Evolutionary conservation across 1,284 basidiomycete species (phyloP), one percentile per base, ranked within the genome.

Genomic region (Ustilago shanxiensis): DNA sequence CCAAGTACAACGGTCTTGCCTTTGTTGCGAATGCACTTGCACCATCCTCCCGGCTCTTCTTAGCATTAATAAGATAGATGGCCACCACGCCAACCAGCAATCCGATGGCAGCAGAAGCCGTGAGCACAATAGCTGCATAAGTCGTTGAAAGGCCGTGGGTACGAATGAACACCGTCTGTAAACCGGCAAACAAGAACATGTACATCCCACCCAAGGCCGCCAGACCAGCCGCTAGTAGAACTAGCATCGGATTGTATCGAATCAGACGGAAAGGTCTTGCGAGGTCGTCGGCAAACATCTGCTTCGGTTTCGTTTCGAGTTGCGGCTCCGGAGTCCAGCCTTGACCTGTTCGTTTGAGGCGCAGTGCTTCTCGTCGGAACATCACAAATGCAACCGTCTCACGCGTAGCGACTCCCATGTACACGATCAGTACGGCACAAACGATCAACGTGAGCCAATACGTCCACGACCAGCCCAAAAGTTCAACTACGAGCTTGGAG

Each of bases 321-420:
- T 69, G 70, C 28, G 77, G 74, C 20, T 79, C 77, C n/a, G 77
- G 74, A n/a, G 72, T 73, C 77, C 73, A 77, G 6, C 56, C 60
- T 39, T 62, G 49, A 10, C 47, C 56, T 9, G 60, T 60, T 22
- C 67, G 65, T 33, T 70, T 62, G 18, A 73, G 22, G 8, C 45
- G 26, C 33, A 70, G 35, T 18, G 67, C 73, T 28, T 67, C 53
- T 44, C 73, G 64, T 29, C 77, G 68, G 61, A 75, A 79, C 11
- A 79, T 28, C 13, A 76, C 60, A 29, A 71, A 64, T 1, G 77
- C 24, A 3, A 61, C 52, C 10, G 77, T 66, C 39, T 79, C 77
- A 3, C 52, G 57, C 20, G 68, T 61, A 7, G 57, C 57, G 14
- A 72, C 24, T 5, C 72, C 77, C 9, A 69, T 45, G 41, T 72